Evolutionary conservation across 2,329 filamentous ascomycete genomes (phyloP).

Genomic region (Daldinia sp.): DNA sequence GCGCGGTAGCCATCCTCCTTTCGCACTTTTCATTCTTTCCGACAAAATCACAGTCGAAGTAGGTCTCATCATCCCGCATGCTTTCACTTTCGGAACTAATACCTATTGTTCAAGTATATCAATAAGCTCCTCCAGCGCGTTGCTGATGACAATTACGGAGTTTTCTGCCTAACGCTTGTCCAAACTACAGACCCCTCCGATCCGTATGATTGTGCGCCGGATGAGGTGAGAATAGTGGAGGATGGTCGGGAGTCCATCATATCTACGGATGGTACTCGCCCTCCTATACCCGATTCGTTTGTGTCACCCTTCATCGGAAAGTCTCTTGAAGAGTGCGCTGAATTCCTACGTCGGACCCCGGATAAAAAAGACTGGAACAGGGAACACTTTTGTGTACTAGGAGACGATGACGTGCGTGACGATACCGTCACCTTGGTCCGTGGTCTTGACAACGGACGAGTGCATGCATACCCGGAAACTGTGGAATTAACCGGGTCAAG

Average conservation of each 20-base stretch:
- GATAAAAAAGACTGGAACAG: not conserved
- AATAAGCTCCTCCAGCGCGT: no score
- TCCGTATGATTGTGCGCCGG: not conserved
- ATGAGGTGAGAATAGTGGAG: not conserved
- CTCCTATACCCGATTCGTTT: not conserved
- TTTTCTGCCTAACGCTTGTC: not conserved
- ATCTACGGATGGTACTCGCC: not conserved
- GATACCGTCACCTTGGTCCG: not conserved
- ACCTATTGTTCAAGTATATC: no score
- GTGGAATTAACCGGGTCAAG: not conserved
- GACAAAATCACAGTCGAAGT: no score
- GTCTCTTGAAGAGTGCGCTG: not conserved
- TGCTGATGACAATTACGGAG: not conserved
- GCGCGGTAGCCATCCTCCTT: no score
- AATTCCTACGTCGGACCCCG: not conserved
- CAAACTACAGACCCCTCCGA: not conserved
- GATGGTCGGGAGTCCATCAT: not conserved
- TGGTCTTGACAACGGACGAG: not conserved
- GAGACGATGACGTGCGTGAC: not conserved
- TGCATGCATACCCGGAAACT: not conserved
- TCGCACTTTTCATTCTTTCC: no score
- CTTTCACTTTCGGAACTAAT: no score
- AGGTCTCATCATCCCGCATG: no score
- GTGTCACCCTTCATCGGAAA: not conserved
- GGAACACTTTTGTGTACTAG: not conserved